Evolutionary conservation across 129 eudicot genomes (phyloP), one percentile per base, ranked within the genome.

Genomic region (Calendula officinalis): DNA sequence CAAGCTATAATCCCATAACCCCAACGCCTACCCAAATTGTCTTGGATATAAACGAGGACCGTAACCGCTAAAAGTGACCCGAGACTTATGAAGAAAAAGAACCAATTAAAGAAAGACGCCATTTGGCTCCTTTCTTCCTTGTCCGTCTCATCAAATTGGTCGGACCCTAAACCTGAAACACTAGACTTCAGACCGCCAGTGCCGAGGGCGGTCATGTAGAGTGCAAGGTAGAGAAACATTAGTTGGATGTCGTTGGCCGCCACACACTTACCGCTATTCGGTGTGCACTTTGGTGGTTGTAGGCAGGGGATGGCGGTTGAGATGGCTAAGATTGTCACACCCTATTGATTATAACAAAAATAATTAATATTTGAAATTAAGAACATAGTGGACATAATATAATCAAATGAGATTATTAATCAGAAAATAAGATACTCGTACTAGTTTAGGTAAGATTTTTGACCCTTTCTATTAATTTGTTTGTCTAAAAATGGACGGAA

Each of bases 131-230:
- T 79, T 42, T 90, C 97, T 39, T 41, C 72, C 69, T 77, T 64
- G 69, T 90, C 75, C 0, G 87, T 10, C 5, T 90, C 97, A 40
- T 90, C 95, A 55, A 90, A 90, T 38, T 90, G 97, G 76, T 90
- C 97, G 4, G 97, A 86, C 3, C 97, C 97, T 63, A 90, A 77
- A 0, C 97, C 97, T 1, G 97, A 90, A 7, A 90, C 97, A 39
- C 97, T 90, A 3, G 97, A 86, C 44, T 90, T 90, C 11, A 86
- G 75, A 7, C 97, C 97, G 13, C 97, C 97, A 3, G 97, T 90
- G 35, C 97, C 97, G 0, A 90, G 82, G 41, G 97, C 97, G 16
- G 97, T 90, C 37, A 90, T 77, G 69, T 90, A 90, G 48, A 90
- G 78, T 1, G 95, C 95, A 3, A 75, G 40, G 75, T 72, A 82